Evolutionary conservation across 768 basidiomycete species (phyloP), one percentile per base, ranked within the genome.

Genomic region (Strobilomyces dryophilus): DNA sequence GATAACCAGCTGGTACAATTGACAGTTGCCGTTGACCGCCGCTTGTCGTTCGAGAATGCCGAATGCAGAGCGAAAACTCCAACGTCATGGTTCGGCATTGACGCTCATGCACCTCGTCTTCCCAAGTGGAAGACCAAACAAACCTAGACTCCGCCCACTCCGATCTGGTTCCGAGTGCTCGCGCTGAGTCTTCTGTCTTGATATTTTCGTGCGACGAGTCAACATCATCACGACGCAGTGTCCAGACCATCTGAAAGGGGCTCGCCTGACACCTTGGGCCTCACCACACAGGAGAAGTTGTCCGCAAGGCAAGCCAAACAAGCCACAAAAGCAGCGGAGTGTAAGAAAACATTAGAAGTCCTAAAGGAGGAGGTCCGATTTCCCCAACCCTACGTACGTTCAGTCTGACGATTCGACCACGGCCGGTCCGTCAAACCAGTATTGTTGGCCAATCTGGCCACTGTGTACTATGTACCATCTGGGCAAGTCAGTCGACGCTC

Each of bases 401-500:
- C 11, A 10, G n/a, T 18, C 32, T 35, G 47, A 79, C 36, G 44
- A 31, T 39, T 37, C 10, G 3, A 11, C n/a, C 71, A 76, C 39
- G 73, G 76, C 0, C 61, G 61, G 0, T 45, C 52, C 3, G 46
- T 47, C 21, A 71, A 73, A 21, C 64, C 73, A 0, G 57, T 73
- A 2, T 73, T 73, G 49, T 61, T 76, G 24, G 58, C 71, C 17
- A 79, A 79, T 53, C 63, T 79, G 20, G 71, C 75, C 1, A 67
- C 69, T 20, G 71, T 75, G 1, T 73, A 74, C 51, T n/a, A n/a
- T n/a, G n/a, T 60, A 79, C 8, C 76, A 76, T 53, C 63, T 77
- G 1, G 63, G 71, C 43, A 72, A 70, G 71, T 69, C 51, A 45
- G 67, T 56, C 32, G 4, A 27, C 4, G 2, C 6, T 27, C 7